phyloP scores from a whole-genome alignment of 2,329 filamentous ascomycete species.

The Xylariaceae sp. region DNA sequence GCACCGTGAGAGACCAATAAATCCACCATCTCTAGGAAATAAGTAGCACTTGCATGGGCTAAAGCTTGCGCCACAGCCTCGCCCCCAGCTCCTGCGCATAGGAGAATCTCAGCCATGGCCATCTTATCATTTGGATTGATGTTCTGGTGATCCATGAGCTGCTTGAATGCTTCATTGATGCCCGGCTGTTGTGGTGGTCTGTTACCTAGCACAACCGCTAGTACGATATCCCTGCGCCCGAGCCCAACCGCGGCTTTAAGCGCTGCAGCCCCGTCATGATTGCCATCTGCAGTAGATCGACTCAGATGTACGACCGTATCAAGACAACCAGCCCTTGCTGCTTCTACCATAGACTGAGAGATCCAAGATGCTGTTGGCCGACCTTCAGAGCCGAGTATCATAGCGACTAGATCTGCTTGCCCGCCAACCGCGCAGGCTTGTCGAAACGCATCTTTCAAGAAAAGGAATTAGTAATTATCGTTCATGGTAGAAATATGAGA shows the following conservation, averaged over 20 bases:
- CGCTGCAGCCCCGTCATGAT: slow-evolving; percentile 57
- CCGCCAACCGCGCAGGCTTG: slow-evolving; percentile 55
- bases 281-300: slow-evolving; percentile 59
- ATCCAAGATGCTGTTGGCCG: slow-evolving; percentile 50
- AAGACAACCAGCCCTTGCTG: slow-evolving; percentile 55
- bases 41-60: slow-evolving; percentile 53
- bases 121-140: slow-evolving; percentile 57
- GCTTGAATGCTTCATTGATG: slow-evolving; percentile 57
- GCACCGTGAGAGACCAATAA: slow-evolving; percentile 60
- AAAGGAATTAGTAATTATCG: no score
- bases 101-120: slow-evolving; percentile 59
- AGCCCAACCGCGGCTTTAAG: slow-evolving; percentile 56
- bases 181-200: slow-evolving; percentile 56
- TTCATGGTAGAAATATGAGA: no score
- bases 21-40: slow-evolving; percentile 60
- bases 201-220: slow-evolving; percentile 60
- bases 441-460: slow-evolving; percentile 62
- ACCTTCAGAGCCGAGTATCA: slow-evolving; percentile 57
- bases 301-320: slow-evolving; percentile 58
- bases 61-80: slow-evolving; percentile 56
- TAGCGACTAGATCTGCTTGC: slow-evolving; percentile 52
- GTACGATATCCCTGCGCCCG: slow-evolving; percentile 58
- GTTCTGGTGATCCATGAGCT: slow-evolving; percentile 52
- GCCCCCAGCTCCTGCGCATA: slow-evolving; percentile 64
- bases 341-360: slow-evolving; percentile 59